Evolutionary conservation across 257 asterid species (phyloP), one percentile per base, ranked within the genome.

Genomic region (Gardenia jasminoides): DNA sequence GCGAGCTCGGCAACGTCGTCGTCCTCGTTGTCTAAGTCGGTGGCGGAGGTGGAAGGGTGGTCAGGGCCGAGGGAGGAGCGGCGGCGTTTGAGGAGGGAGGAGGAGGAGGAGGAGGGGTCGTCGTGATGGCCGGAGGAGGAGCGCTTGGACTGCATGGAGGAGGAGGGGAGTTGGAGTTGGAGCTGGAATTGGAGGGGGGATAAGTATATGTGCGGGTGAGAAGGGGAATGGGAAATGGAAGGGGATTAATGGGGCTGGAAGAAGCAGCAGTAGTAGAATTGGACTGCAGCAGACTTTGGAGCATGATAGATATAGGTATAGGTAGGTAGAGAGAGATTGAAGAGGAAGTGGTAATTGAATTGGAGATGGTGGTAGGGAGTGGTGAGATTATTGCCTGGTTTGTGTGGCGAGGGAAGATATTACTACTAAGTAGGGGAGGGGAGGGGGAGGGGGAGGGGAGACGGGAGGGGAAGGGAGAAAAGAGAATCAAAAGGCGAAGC

Each of bases 61-160:
- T 62, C 41, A 6, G 30, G 36, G 41, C 36, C 74, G 54, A 39
- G 56, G 67, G 56, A 22, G 70, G 75, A 50, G 82, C 54, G 47
- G 56, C 75, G 78, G 75, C 70, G 79, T 31, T 82, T 82, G 78
- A 30, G 54, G 26, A 26, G 79, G 54, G 75, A 56, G 13, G 70
- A 33, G 77, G 80, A 54, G 12, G 80, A 54, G 12, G 82, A 24
- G 72, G 75, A 58, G 64, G 68, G 76, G 62, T 82, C 59, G 22
- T 75, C 76, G 66, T 13, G 12, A 43, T 17, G n/a, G 70, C 64
- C 41, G 15, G 72, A 43, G 69, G 72, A 54, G 72, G 73, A 77
- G 76, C 79, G 85, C 65, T 77, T 82, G 65, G 85, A 66, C 6
- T 82, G 82, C 85, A 82, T 82, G 73, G 67, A 43, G 69, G 72